phyloP scores from a whole-genome alignment of 176 grass and related monocot species.

The Oryza rufipogon region DNA sequence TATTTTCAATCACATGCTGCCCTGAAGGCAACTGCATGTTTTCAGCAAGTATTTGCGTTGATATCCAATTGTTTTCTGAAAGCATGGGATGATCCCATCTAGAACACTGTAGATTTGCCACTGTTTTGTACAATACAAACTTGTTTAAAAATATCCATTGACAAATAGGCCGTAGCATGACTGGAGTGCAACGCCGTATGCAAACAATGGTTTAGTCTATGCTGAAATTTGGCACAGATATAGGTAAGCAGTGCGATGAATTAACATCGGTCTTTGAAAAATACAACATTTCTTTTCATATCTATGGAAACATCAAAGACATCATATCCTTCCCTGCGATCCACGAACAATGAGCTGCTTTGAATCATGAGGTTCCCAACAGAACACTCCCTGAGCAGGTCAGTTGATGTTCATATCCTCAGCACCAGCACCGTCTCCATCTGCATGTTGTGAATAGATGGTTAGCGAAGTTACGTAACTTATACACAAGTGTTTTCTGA shows the following conservation, averaged over 20 bases:
- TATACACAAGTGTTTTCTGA: not conserved
- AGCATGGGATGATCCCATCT: not conserved
- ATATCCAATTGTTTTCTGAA: not conserved
- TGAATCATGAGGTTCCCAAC: not conserved
- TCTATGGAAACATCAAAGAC: conserved; percentile 30
- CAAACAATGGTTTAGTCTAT: conserved; percentile 30
- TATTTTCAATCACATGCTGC: too few relatives aligned
- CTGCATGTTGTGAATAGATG: conserved; percentile 38
- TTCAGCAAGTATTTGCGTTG: too few relatives aligned
- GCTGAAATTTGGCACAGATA: conserved; percentile 6
- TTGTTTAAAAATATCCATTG: conserved; percentile 13
- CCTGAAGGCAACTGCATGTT: not conserved
- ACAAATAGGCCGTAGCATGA: conserved; percentile 1
- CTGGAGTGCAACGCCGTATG: not conserved
- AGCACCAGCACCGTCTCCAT: conserved; percentile 57
- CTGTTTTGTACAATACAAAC: too few relatives aligned
- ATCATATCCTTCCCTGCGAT: conserved; percentile 3
- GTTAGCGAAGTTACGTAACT: not conserved
- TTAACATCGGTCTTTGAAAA: not conserved
- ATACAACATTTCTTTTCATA: conserved; percentile 37
- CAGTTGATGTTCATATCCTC: conserved; percentile 78
- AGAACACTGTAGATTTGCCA: not conserved
- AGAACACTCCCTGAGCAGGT: conserved; percentile 21
- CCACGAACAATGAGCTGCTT: conserved; percentile 8
- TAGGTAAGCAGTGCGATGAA: conserved; percentile 15